Evolutionary conservation across 2,329 filamentous ascomycete genomes (phyloP).

Genomic region (Epichloe amarillans): DNA sequence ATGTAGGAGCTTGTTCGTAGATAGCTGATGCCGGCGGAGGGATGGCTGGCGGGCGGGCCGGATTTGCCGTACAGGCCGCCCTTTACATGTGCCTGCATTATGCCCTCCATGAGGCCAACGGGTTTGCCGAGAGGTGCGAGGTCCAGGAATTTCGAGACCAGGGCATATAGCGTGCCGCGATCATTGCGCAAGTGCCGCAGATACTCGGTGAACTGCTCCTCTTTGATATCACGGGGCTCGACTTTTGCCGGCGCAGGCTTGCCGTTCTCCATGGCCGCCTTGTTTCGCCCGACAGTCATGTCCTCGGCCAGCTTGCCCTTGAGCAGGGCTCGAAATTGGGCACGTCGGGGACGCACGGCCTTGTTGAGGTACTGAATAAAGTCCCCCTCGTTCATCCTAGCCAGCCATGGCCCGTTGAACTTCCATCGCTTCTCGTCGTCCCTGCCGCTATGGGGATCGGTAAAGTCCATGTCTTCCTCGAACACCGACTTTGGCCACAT

Average conservation of each 20-base stretch:
- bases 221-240: conserved; percentile 28
- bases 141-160: conserved; percentile 49
- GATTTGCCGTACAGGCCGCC: conserved; percentile 32
- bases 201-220: conserved; percentile 37
- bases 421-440: conserved; percentile 45
- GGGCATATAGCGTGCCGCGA: conserved; percentile 34
- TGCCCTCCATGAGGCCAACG: conserved; percentile 15
- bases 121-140: conserved; percentile 37
- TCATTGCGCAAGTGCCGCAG: conserved; percentile 40
- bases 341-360: conserved; percentile 37
- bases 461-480: conserved; percentile 43
- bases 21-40: conserved; percentile 50
- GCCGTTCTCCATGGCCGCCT: conserved; percentile 26
- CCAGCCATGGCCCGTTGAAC: conserved; percentile 53
- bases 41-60: conserved; percentile 48
- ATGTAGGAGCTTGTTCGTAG: conserved; percentile 40
- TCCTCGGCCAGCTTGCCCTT: conserved; percentile 33
- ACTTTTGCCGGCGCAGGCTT: conserved; percentile 16
- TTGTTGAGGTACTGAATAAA: conserved; percentile 43
- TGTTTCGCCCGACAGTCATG: conserved; percentile 25
- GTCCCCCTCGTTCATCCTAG: conserved; percentile 45
- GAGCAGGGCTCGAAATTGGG: conserved; percentile 42
- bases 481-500: conserved; percentile 40
- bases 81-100: conserved; percentile 14
- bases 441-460: conserved; percentile 24